phyloP scores from a whole-genome alignment of 2,329 filamentous ascomycete species.

The Scorias spongiosa region DNA sequence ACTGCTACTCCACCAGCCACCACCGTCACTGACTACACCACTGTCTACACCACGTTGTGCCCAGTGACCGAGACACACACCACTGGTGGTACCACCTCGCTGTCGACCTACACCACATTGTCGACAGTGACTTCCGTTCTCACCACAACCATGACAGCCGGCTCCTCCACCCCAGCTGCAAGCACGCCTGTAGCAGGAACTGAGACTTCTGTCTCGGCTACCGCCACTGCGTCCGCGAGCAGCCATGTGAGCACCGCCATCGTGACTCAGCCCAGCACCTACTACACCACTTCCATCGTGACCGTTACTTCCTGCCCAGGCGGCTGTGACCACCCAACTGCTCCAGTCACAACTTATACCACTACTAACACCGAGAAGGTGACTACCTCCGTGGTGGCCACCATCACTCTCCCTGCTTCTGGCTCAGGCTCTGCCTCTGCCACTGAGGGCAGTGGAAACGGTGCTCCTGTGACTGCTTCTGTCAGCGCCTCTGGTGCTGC shows the following conservation, averaged over 20 bases:
- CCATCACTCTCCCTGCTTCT: not conserved
- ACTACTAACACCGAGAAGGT: constrained; percentile 1
- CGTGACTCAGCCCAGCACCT: constrained; percentile 3
- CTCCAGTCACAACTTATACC: constrained; percentile 3
- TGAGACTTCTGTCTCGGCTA: constrained; percentile 4
- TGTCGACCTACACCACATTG: constrained; percentile 1
- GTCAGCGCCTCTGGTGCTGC: not conserved
- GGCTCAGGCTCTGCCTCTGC: not conserved
- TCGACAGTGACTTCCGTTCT: constrained; percentile 12
- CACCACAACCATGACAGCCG: constrained; percentile 4
- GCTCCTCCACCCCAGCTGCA: constrained; percentile 2
- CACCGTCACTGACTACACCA: constrained; percentile 5
- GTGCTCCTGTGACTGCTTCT: not conserved
- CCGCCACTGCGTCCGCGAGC: constrained; percentile 23
- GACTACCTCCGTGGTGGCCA: not conserved
- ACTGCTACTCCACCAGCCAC: not conserved
- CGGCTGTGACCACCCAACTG: constrained; percentile 1
- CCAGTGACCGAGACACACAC: constrained; percentile 4
- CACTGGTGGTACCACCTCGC: constrained; percentile 4
- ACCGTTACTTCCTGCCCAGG: constrained; percentile 1
- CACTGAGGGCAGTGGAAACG: not conserved
- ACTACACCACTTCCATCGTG: constrained; percentile 4
- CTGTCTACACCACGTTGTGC: constrained; percentile 5
- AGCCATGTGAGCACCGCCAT: constrained; percentile 2
- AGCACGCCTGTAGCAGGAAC: constrained; percentile 4